Base-by-base conservation (phyloP, 2,329 filamentous ascomycete genomes). In the Hypoxylon sp. region DNA sequence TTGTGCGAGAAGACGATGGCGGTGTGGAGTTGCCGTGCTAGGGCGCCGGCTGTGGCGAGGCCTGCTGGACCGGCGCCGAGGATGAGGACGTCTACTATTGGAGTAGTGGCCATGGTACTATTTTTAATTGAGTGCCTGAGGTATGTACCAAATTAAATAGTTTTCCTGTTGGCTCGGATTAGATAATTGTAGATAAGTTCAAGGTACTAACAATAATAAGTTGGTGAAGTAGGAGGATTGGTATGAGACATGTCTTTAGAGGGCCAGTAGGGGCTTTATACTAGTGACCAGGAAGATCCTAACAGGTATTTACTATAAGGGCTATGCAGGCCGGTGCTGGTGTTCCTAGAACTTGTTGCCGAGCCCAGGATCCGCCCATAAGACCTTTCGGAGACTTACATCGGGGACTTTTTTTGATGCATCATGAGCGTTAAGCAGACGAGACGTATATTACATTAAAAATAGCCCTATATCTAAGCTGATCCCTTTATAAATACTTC, bases 41-140 rank as follows among this genome's bases (percentile, higher is more conserved):
- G 77, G 0, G 74, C 73, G 0, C 79, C 71, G 0, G 81, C 81
- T 1, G 78, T 77, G 0, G 81, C 73, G 2, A 86, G 77, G 5
- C 83, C 83, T 0, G 82, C 82, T 6, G 82, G 83, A 0, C 83
- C 83, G 28, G 73, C 79, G 51, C 83, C 83, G 14, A 82, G 71
- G 55, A 82, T 77, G 3, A 82, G 72, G 34, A 77, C 77, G 51
- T 80, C 79, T 49, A 72, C 38, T 6, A 50, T 38, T 43, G 52
- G 48, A 6, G 28, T 25, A 2, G 41, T 55, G 19, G 51, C 4
- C 49, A 55, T 55, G 38, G 48, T 60, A 14, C 28, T n/a, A 19
- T 41, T 56, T 30, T 55, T 25, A 14, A 7, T 23, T 36, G 14
- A 13, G 10, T 25, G n/a, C n/a, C n/a, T 14, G 48, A 19, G n/a